These are phyloP conservation scores for Prunus mongolica DNA, from an alignment of 306 rosid species.

Conservation along the genomic window DNA sequence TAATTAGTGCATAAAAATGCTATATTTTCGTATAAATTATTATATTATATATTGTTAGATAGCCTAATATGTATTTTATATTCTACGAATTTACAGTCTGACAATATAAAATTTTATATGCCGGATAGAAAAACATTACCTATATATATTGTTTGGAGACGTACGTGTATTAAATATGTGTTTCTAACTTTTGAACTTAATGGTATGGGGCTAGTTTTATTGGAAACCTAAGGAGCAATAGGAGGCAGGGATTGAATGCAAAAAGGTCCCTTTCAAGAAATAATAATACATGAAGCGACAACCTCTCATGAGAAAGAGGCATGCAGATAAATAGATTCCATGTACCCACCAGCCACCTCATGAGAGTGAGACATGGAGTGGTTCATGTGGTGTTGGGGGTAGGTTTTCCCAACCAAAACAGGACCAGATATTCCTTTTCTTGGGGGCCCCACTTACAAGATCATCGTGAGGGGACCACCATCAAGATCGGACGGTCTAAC, in stretches of 20 bases:
- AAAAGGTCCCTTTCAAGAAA: slow-evolving; percentile 28
- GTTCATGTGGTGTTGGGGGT: slow-evolving; percentile 49
- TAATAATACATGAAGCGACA: slow-evolving; percentile 13
- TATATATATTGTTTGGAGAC: neutral
- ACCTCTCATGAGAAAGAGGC: slow-evolving; percentile 6
- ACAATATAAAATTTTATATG: too few species aligned
- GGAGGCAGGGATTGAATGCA: neutral
- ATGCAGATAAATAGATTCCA: slow-evolving; percentile 41
- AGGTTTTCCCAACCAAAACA: slow-evolving; percentile 55
- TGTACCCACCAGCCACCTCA: slow-evolving; percentile 36
- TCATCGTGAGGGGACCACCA: slow-evolving; percentile 40
- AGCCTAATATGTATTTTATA: neutral
- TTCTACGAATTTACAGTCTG: too few species aligned
- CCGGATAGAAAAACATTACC: too few species aligned
- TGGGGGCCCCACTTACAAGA: slow-evolving; percentile 30
- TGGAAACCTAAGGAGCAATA: slow-evolving; percentile 9
- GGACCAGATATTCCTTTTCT: slow-evolving; percentile 41
- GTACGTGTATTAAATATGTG: neutral
- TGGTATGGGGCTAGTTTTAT: slow-evolving; percentile 12
- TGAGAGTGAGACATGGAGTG: slow-evolving; percentile 42
- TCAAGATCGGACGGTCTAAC: neutral
- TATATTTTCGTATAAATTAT: neutral
- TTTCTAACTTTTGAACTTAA: slow-evolving; percentile 10
- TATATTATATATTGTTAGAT: neutral
- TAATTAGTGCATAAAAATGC: neutral